phyloP scores from a whole-genome alignment of 2,329 filamentous ascomycete species.

The Colletotrichum caudatum region DNA sequence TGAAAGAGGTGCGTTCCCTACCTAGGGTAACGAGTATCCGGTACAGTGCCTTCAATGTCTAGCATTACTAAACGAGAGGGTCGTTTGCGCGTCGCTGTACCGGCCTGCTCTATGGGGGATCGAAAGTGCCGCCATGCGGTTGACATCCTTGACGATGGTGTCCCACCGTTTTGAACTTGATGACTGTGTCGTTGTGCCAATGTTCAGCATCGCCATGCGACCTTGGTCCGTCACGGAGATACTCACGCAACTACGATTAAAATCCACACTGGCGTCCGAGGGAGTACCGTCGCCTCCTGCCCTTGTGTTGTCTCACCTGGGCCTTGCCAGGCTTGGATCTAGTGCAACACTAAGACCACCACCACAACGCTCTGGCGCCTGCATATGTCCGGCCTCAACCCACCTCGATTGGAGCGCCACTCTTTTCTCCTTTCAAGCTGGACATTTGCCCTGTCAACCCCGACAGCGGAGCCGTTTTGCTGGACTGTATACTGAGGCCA shows the following conservation, averaged over 20 bases:
- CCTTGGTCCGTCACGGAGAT: neutral
- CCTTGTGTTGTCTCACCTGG: conserved; percentile 23
- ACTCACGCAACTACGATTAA: neutral
- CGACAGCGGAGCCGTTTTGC: neutral
- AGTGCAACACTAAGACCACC: conserved; percentile 17
- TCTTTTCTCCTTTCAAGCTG: neutral
- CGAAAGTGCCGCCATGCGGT: neutral
- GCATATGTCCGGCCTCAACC: conserved; percentile 16
- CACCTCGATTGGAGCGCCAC: neutral
- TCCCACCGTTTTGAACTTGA: neutral
- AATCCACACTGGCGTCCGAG: neutral
- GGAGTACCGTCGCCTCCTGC: conserved; percentile 1
- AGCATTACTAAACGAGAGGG: neutral
- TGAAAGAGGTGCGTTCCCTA: neutral
- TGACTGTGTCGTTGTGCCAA: neutral
- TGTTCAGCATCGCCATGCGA: neutral
- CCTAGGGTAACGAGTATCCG: neutral
- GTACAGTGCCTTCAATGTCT: neutral
- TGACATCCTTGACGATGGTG: neutral
- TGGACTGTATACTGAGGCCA: neutral
- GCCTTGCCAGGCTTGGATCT: conserved; percentile 1
- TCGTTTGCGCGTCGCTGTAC: neutral
- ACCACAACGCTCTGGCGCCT: conserved; percentile 29
- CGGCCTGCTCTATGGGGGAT: no score
- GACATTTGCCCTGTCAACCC: neutral